Evolutionary conservation across 2,329 filamentous ascomycete species (phyloP).

Genomic region (Pestalotiopsis sp.): DNA sequence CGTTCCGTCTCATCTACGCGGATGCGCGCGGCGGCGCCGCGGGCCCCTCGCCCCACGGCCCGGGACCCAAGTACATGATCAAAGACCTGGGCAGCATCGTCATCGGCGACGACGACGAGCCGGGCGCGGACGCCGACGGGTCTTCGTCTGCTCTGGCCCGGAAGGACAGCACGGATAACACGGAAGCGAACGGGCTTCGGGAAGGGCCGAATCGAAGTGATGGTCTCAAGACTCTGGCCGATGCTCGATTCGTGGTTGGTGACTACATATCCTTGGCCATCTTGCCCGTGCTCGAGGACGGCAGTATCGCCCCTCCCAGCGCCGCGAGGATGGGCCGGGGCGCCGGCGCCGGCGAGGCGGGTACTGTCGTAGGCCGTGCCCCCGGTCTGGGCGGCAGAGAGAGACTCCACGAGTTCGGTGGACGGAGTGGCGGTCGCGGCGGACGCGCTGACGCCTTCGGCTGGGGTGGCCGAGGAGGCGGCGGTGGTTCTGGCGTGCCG

Average conservation of each 20-base stretch:
- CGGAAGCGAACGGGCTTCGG: neutral
- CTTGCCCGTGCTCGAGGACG: conserved; percentile 73
- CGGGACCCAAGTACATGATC: conserved; percentile 63
- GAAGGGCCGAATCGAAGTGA: conserved; percentile 32
- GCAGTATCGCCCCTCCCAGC: conserved; percentile 69
- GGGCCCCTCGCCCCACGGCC: conserved; percentile 37
- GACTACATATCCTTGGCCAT: conserved; percentile 87
- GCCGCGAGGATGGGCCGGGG: conserved; percentile 48
- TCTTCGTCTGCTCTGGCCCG: conserved; percentile 29
- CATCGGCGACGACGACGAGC: conserved; percentile 63
- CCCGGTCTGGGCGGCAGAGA: conserved; percentile 11
- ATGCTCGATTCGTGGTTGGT: conserved; percentile 82
- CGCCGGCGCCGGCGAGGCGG: conserved; percentile 38
- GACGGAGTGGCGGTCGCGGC: neutral
- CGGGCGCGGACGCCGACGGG: conserved; percentile 37
- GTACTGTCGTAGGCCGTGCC: conserved; percentile 24
- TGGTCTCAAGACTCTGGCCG: conserved; percentile 69
- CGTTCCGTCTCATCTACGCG: conserved; percentile 84
- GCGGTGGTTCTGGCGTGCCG: conserved; percentile 3
- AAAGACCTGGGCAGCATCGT: conserved; percentile 85
- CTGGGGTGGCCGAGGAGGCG: neutral
- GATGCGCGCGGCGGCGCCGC: conserved; percentile 28
- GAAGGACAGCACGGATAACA: neutral
- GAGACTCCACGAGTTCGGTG: conserved; percentile 1
- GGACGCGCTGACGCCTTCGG: conserved; percentile 7